Evolutionary conservation across 345 rosid species (phyloP), one percentile per base, ranked within the genome.

Genomic region (Aethionema arabicum): DNA sequence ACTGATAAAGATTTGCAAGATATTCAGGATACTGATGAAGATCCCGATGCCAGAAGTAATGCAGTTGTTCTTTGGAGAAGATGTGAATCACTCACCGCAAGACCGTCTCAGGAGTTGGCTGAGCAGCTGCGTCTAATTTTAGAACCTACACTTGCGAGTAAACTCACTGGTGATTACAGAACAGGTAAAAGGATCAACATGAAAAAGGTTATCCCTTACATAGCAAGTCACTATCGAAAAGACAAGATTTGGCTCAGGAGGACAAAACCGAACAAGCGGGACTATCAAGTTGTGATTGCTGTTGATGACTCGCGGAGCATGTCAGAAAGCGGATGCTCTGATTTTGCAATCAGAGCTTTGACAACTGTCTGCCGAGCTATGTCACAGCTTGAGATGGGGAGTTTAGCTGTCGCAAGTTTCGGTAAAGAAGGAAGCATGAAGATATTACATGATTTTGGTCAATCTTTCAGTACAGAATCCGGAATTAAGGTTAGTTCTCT

Each of bases 181-280:
- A 90, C 96, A 37, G 99, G 99, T 43, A 90, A 93, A 74, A 72
- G 99, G 64, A 87, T 93, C 67, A 93, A 93, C 83, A 93, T 93
- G 97, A 90, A 87, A 74, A 93, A 83, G 90, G 95, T 93, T 44
- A 90, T 93, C 54, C 90, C 97, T 2, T 93, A 90, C 79, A 90
- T 93, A 49, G 99, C 97, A 14, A 93, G 99, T 69, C 88, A 93
- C 56, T 93, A 85, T 67, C 79, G 95, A 66, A 90, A 84, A 73
- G 97, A 93, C 74, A 90, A 93, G 70, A 93, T 93, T 59, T 93
- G 97, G 99, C 66, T 87, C 67, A 80, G 99, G 78, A 84, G 97
- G 56, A 93, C 96, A 38, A 81, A 81, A n/a, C 97, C 99, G 14
- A 88, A 85, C 80, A 93, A 90, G 74, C 96, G 96, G 42, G 96